These are phyloP conservation scores for Paralagenidium karlingii DNA, from an alignment of 352 stramenopile species.

Conservation along the genomic window DNA sequence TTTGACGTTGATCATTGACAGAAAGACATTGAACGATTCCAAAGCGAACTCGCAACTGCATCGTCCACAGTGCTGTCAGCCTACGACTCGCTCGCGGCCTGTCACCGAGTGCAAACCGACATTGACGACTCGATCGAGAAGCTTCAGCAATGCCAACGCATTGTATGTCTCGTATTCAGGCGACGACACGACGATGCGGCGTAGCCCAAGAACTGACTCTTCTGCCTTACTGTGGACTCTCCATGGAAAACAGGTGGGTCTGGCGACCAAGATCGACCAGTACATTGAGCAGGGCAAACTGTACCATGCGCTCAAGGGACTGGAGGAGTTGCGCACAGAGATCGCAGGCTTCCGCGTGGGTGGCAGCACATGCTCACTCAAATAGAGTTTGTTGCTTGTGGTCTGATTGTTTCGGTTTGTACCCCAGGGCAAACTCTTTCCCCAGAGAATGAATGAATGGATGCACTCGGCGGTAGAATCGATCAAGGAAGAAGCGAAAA, in stretches of 20 bases:
- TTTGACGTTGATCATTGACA: constrained; percentile 3
- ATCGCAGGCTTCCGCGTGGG: constrained; percentile 50
- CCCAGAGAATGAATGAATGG: constrained; percentile 68
- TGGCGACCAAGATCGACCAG: constrained; percentile 47
- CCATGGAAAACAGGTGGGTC: constrained; percentile 18
- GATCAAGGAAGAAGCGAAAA: constrained; percentile 64
- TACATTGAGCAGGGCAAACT: constrained; percentile 61
- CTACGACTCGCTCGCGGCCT: constrained; percentile 43
- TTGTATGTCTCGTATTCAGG: constrained; percentile 16
- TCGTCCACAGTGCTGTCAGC: constrained; percentile 33
- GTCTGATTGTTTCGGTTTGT: not conserved
- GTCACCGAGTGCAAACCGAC: constrained; percentile 39
- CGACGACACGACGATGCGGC: too few relatives aligned
- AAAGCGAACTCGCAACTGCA: constrained; percentile 32
- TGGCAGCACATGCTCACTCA: not conserved
- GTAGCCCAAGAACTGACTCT: not conserved
- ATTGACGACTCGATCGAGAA: constrained; percentile 75
- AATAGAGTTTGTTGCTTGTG: not conserved
- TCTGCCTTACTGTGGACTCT: not conserved
- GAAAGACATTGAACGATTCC: constrained; percentile 54
- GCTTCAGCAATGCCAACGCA: constrained; percentile 67
- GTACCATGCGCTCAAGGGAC: constrained; percentile 63
- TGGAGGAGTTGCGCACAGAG: constrained; percentile 55
- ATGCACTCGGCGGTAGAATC: constrained; percentile 56
- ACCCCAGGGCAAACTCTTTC: constrained; percentile 64